phyloP scores from a whole-genome alignment of 169 alveolate species.

The Cryptosporidium xiaoi region DNA sequence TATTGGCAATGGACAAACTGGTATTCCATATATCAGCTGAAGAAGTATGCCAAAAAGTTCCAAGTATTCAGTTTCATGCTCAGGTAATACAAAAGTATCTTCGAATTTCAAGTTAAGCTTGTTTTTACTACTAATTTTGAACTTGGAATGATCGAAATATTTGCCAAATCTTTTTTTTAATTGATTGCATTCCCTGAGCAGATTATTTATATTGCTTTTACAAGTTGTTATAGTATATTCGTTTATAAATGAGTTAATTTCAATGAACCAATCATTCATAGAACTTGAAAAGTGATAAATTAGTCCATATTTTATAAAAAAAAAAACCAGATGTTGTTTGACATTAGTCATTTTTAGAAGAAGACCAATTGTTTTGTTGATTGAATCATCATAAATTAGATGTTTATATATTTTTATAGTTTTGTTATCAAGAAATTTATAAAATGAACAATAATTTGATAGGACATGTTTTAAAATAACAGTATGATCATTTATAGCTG shows the following conservation, averaged over 20 bases:
- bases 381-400: not conserved
- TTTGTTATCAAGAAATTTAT: not conserved
- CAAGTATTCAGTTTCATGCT: conserved; percentile 59
- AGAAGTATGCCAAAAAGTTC: conserved; percentile 53
- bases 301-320: conserved; percentile 10
- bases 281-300: conserved; percentile 5
- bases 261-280: conserved; percentile 28
- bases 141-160: not conserved
- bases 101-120: not conserved
- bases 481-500: not conserved
- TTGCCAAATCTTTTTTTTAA: not conserved
- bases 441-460: not conserved
- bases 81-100: not conserved
- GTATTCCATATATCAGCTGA: conserved; percentile 63
- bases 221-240: not conserved
- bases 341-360: not conserved
- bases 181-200: conserved; percentile 4
- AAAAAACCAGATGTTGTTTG: not conserved
- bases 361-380: not conserved
- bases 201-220: not conserved
- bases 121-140: not conserved
- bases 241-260: not conserved
- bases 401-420: not conserved
- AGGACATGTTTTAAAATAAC: not conserved
- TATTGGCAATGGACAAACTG: conserved; percentile 66